A percentile compares a stretch with the other conserved stretches of the same genome.
These are phyloP conservation scores for Coprinopsis sp. DNA, from an alignment of 768 basidiomycete species.

Conservation along the genomic window DNA sequence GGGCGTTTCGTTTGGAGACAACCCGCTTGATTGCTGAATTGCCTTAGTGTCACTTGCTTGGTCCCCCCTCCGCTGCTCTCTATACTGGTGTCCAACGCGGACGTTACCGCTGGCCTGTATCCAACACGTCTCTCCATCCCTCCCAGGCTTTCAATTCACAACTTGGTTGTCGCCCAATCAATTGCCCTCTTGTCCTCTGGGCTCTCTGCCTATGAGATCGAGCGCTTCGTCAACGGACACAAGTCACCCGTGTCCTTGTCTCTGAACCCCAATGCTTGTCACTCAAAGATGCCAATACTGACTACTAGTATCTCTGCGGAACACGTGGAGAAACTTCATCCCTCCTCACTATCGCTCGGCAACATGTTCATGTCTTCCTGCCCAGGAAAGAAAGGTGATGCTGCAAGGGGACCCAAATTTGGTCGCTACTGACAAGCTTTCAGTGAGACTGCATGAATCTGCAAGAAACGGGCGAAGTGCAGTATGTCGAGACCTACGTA, in stretches of 20 bases:
- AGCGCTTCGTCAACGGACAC: no score
- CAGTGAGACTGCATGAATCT: conserved; percentile 73
- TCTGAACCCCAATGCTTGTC: no score
- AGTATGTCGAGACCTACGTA: conserved; percentile 77
- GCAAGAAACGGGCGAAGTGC: conserved; percentile 64
- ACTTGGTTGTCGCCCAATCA: neutral
- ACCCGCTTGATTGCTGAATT: conserved; percentile 22
- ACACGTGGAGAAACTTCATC: neutral
- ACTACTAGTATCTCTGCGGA: no score
- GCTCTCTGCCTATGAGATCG: no score
- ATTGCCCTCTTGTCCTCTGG: conserved; percentile 7
- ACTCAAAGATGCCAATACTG: no score
- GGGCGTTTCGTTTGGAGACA: conserved; percentile 17
- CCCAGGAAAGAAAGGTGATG: conserved; percentile 90
- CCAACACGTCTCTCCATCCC: conserved; percentile 46
- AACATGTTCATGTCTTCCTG: conserved; percentile 88
- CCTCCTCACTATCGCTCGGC: conserved; percentile 44
- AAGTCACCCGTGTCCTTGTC: no score
- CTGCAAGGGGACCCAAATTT: no score
- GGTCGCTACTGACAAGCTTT: conserved; percentile 8
- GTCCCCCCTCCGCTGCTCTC: conserved; percentile 56
- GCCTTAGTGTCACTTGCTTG: conserved; percentile 54
- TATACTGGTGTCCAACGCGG: conserved; percentile 44
- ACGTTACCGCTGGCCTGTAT: conserved; percentile 27
- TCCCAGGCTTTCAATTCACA: conserved; percentile 25